Base-by-base conservation (phyloP, 371 early-diverging fungal species). In the Sporodiniella umbellata region DNA sequence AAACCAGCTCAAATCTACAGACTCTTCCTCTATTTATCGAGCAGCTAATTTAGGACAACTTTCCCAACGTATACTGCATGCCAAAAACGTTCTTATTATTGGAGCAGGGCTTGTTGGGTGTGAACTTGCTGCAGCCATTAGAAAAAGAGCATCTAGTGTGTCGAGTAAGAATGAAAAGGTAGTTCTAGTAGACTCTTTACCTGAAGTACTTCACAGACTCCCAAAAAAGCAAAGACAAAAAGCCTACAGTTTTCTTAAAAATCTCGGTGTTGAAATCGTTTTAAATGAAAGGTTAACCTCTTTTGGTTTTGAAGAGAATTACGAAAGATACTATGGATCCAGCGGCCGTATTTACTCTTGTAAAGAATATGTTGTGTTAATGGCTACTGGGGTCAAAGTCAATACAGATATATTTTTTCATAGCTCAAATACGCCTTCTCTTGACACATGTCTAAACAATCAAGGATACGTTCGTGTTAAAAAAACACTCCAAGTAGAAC, bases 21-120 rank as follows among this genome's bases (percentile, higher is more conserved):
- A 75, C 26, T 53, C 69, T 4, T 75, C 78, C 2, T 46, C 70
- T 2, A 33, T 68, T 4, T 77, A 77, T 24, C 52, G 75, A 18
- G 19, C 56, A 6, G 53, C 62, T 14, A 64, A 64, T 8, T 11
- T 68, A 6, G 53, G 61, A 28, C 38, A 53, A 33, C 64, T 60
- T 35, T 53, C 73, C 2, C 61, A 63, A 21, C 85, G 87, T 26
- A 60, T 89, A 30, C 64, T 70, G 23, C 72, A 72, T 46, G 80
- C 80, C 38, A 67, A 69, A 25, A 56, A 62, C 8, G 69, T 85
- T 18, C 60, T 86, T 0, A 17, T 42, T 18, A 8, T 85, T 58
- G 86, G 87, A 17, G 85, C 83, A 15, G 87, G 87, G 8, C 72
- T 85, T 1, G 82, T 80, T 14, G 87, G 86, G 4, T 80, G 82